A percentile compares a stretch with the other conserved stretches of the same genome.
phyloP scores from a whole-genome alignment of 148 eudicot genomes.

The Silene latifolia region DNA sequence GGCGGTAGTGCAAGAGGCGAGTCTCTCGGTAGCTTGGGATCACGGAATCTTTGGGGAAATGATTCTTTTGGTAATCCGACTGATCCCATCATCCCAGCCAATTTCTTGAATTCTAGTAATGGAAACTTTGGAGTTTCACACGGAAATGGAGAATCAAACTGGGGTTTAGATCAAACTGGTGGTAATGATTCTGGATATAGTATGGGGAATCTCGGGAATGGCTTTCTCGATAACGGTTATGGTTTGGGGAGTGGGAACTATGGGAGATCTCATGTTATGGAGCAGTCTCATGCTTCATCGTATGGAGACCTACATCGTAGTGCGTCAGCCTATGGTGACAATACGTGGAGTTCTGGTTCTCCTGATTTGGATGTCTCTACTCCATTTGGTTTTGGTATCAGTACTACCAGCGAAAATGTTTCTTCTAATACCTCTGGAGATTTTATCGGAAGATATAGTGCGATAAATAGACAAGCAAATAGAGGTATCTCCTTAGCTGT shows the following conservation, averaged over 20 bases:
- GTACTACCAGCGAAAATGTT: conserved; percentile 36
- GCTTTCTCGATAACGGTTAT: conserved; percentile 48
- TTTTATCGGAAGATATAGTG: conserved; percentile 53
- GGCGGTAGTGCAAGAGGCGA: conserved; percentile 19
- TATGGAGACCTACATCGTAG: conserved; percentile 54
- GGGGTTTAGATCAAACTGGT: conserved; percentile 50
- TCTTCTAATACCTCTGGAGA: conserved; percentile 53
- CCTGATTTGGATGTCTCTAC: conserved; percentile 57
- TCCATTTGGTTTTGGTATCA: conserved; percentile 63
- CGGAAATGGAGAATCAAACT: conserved; percentile 52
- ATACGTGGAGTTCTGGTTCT: conserved; percentile 57
- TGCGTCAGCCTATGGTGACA: conserved; percentile 53
- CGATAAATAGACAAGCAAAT: conserved; percentile 60
- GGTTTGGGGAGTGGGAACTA: conserved; percentile 42
- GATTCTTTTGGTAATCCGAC: conserved; percentile 39
- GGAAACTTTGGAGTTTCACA: conserved; percentile 50
- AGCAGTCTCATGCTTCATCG: conserved; percentile 35
- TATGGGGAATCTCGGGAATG: conserved; percentile 50
- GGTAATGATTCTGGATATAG: conserved; percentile 43
- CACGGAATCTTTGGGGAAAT: conserved; percentile 62
- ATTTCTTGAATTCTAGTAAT: conserved; percentile 53
- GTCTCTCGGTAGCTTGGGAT: conserved; percentile 37
- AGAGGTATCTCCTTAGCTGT: conserved; percentile 47
- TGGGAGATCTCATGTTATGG: conserved; percentile 45
- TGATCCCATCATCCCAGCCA: conserved; percentile 31